Evolutionary conservation across 2,329 filamentous ascomycete species (phyloP).

Genomic region (Monosporascus sp.): DNA sequence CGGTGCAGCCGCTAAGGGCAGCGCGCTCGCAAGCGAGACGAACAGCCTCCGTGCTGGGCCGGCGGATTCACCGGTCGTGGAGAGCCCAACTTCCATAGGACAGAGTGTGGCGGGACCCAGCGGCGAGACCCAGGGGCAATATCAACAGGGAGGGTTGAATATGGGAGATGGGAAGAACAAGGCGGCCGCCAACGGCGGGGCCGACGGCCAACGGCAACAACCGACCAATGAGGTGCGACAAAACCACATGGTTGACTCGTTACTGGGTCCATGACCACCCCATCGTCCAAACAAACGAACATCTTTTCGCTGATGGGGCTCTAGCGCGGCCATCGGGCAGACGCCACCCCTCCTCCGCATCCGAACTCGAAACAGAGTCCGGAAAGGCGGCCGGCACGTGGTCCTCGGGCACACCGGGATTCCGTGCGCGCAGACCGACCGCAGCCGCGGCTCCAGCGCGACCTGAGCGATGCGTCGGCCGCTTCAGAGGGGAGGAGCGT

Average conservation of each 20-base stretch:
- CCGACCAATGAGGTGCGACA: constrained; percentile 44
- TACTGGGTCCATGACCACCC: constrained; percentile 41
- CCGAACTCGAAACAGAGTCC: constrained; percentile 12
- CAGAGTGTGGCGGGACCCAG: constrained; percentile 17
- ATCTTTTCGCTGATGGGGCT: constrained; percentile 22
- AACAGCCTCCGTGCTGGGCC: constrained; percentile 49
- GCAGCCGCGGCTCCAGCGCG: constrained; percentile 27
- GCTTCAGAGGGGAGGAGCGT: constrained; percentile 46
- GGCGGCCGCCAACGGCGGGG: constrained; percentile 12
- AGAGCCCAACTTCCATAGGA: constrained; percentile 27
- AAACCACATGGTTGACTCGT: constrained; percentile 38
- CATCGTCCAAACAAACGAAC: constrained; percentile 1
- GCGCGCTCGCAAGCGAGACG: constrained; percentile 51
- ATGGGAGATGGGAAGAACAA: neutral
- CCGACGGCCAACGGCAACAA: constrained; percentile 14
- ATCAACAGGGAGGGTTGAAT: neutral
- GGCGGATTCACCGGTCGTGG: constrained; percentile 28
- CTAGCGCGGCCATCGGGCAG: constrained; percentile 16
- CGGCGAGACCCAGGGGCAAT: constrained; percentile 20
- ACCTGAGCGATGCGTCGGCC: constrained; percentile 30
- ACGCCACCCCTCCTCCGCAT: constrained; percentile 10
- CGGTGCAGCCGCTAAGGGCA: constrained; percentile 39
- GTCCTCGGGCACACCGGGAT: constrained; percentile 15
- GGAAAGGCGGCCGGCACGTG: constrained; percentile 10
- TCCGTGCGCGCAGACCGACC: neutral